Conservation (phyloP, 2,329 filamentous ascomycete genomes). For the Chrysosphaeria jannelii region DNA sequence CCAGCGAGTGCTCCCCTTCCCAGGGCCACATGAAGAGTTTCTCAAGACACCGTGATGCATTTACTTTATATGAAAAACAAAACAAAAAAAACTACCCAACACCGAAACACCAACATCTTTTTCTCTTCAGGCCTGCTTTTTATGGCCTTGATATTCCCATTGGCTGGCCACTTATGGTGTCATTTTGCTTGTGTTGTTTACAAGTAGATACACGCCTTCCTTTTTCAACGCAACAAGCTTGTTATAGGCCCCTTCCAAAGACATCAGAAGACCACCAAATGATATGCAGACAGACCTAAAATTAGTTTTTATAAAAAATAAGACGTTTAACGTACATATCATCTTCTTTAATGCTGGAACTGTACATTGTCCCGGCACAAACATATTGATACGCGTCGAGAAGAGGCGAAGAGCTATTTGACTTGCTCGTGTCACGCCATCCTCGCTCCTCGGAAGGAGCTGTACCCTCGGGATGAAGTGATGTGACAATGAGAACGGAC, state of each 20-base stretch:
- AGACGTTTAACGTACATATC: too few relatives aligned
- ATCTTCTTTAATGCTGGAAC: too few relatives aligned
- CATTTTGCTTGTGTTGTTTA: slow-evolving; percentile 44
- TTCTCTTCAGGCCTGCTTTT: not conserved
- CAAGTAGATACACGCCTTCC: slow-evolving; percentile 73
- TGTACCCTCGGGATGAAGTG: slow-evolving; percentile 55
- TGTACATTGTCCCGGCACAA: slow-evolving; percentile 66
- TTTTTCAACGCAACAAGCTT: slow-evolving; percentile 78
- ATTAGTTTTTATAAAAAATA: too few relatives aligned
- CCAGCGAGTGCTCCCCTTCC: slow-evolving; percentile 58
- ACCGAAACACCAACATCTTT: not conserved
- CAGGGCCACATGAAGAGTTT: too few relatives aligned
- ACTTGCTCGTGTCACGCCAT: slow-evolving; percentile 53
- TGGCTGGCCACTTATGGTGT: too few relatives aligned
- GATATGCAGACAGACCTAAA: slow-evolving; percentile 85
- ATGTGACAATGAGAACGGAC: slow-evolving; percentile 57
- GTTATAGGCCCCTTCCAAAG: slow-evolving; percentile 79
- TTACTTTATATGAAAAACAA: not conserved
- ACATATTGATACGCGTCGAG: slow-evolving; percentile 73
- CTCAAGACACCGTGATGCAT: not conserved
- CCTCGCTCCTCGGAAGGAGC: slow-evolving; percentile 38
- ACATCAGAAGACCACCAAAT: slow-evolving; percentile 75
- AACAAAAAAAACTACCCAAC: not conserved
- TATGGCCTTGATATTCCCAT: not conserved
- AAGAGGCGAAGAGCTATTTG: too few relatives aligned